phyloP scores from a whole-genome alignment of 257 asterid genomes.

The Primulina tabacum region DNA sequence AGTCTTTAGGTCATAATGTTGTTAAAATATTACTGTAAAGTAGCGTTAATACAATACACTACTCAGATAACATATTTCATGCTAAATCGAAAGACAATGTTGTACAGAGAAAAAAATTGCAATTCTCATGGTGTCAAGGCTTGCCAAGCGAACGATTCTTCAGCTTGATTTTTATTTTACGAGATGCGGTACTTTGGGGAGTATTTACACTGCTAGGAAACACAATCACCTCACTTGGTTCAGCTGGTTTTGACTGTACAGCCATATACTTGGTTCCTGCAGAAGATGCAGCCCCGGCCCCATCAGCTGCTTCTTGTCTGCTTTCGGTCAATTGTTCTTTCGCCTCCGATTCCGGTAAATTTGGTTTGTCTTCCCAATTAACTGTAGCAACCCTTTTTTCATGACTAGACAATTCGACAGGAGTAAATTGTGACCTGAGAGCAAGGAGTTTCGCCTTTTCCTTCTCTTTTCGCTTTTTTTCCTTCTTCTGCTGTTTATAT shows the following conservation, averaged over 20 bases:
- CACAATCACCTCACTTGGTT: slow-evolving; percentile 33
- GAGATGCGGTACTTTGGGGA: slow-evolving; percentile 41
- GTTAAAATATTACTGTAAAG: background rate
- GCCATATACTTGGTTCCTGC: slow-evolving; percentile 22
- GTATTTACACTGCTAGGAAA: slow-evolving; percentile 35
- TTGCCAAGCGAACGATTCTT: slow-evolving; percentile 64
- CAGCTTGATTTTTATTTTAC: slow-evolving; percentile 73
- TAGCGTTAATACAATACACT: background rate
- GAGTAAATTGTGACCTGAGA: slow-evolving; percentile 37
- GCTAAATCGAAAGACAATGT: slow-evolving; percentile 9
- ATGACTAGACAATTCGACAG: slow-evolving; percentile 29
- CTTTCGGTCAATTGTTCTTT: slow-evolving; percentile 23
- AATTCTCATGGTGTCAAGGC: slow-evolving; percentile 18
- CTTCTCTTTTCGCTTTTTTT: slow-evolving; percentile 84
- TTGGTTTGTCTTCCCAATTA: slow-evolving; percentile 23
- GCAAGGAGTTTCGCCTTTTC: slow-evolving; percentile 64
- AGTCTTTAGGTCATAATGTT: too few species aligned
- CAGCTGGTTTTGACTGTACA: slow-evolving; percentile 32
- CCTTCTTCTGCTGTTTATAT: slow-evolving; percentile 66
- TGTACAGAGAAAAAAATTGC: background rate
- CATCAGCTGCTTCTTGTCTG: slow-evolving; percentile 27
- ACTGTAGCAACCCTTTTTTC: slow-evolving; percentile 21
- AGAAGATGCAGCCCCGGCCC: slow-evolving; percentile 28
- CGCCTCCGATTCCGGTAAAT: slow-evolving; percentile 18
- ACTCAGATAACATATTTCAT: background rate